Percentiles rank a stretch among this genome's conserved stretches.
Conservation (phyloP, 2,329 filamentous ascomycete genomes). For the Hansfordia pulvinata region DNA sequence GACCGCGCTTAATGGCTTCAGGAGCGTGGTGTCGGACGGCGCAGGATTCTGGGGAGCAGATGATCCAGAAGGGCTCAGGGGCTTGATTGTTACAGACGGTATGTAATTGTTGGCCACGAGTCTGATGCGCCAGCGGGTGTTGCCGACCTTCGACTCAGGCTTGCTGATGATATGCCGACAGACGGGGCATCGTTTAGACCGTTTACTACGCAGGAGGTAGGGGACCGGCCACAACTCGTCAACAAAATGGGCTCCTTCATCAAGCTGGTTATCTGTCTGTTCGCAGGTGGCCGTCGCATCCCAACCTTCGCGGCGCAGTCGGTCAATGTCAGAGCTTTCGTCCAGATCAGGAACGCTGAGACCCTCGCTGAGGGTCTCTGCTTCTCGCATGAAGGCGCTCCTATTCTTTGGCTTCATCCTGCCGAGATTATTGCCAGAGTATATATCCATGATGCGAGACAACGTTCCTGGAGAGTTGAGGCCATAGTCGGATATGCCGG, state of each 20-base stretch:
- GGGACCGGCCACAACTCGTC: constrained; percentile 71
- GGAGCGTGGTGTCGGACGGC: background rate
- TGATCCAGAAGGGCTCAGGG: constrained; percentile 28
- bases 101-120: constrained; percentile 82
- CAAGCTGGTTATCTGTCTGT: constrained; percentile 32
- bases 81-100: constrained; percentile 63
- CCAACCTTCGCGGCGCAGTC: constrained; percentile 47
- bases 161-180: constrained; percentile 94
- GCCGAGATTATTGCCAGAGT: constrained; percentile 51
- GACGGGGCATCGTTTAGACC: constrained; percentile 81
- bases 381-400: constrained; percentile 68
- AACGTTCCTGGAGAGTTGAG: constrained; percentile 69
- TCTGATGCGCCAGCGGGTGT: constrained; percentile 83
- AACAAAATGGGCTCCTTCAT: constrained; percentile 46
- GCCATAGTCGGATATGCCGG: constrained; percentile 34
- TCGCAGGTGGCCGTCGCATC: constrained; percentile 40
- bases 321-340: constrained; percentile 46
- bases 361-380: constrained; percentile 56
- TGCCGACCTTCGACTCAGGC: constrained; percentile 80
- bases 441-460: constrained; percentile 82
- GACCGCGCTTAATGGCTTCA: constrained; percentile 26
- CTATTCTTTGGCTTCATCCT: constrained; percentile 55
- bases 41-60: too few relatives aligned
- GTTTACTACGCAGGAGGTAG: constrained; percentile 76
- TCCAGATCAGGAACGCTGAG: constrained; percentile 48